Evolutionary conservation across 805 yeast species (phyloP), one percentile per base, ranked within the genome.

Genomic region (Candida tibetensis): DNA sequence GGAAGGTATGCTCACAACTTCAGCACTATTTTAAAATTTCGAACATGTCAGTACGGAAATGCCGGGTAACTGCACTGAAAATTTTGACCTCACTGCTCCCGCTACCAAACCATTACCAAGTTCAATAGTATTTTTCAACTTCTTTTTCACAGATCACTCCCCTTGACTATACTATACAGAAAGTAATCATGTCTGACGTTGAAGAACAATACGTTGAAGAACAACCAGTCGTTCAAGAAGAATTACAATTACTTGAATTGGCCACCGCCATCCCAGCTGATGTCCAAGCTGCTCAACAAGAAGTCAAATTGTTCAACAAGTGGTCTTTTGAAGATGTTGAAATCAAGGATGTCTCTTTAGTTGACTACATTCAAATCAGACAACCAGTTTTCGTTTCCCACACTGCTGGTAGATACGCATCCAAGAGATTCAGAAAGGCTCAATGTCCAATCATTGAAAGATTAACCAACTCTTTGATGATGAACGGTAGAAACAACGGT

Each of bases 401-500:
- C 93, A 88, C 98, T 64, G 97, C 99, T 64, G 99, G 99, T 73
- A 91, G 96, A 77, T 93, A 91, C 79, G 98, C 98, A 65, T 73
- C 87, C 77, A 93, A 93, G 88, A 90, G 99, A 78, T 93, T 93
- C 86, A 90, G 98, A 85, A 93, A 93, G 85, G 93, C 98, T 59
- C 99, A 93, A 82, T 90, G 97, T 80, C 98, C 98, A 68, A 84
- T 93, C 73, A 74, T 93, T 61, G 99, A 93, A 85, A 91, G 99
- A 83, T 82, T 93, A 74, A 91, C 98, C 77, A 91, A 93, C 91
- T 85, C 99, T 53, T 81, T 93, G 71, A 93, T 93, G 99, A 93
- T 93, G 99, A 90, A 93, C 85, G 99, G 99, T 81, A 91, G 98
- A 82, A 93, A 93, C 95, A 93, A 95, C 85, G 99, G 99, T 84